Conservation (phyloP, 306 rosid species). For the Hippophae gyantsensis region DNA sequence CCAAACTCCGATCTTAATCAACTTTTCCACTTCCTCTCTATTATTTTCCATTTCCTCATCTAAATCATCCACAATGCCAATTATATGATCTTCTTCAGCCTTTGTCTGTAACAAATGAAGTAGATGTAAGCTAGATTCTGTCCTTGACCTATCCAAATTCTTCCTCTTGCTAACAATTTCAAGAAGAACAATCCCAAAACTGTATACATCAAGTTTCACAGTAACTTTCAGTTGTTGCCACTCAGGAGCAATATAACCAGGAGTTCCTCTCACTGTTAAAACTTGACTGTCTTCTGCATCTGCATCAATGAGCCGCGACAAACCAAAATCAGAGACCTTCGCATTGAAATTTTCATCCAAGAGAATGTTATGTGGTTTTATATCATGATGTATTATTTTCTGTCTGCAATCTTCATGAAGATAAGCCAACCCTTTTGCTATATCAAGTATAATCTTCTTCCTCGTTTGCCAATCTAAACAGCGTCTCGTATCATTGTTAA, state of each 20-base stretch:
- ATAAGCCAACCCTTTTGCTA: constrained; percentile 22
- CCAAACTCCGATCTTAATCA: constrained; percentile 17
- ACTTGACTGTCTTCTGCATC: constrained; percentile 11
- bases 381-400: constrained; percentile 12
- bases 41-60: constrained; percentile 9
- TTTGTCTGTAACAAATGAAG: constrained; percentile 12
- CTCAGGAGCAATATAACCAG: constrained; percentile 16
- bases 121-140: constrained; percentile 6
- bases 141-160: not conserved
- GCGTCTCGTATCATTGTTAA: not conserved
- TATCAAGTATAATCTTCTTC: constrained; percentile 14
- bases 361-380: constrained; percentile 15
- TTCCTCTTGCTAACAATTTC: constrained; percentile 10
- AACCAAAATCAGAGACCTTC: constrained; percentile 13
- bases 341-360: constrained; percentile 18
- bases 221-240: constrained; percentile 13
- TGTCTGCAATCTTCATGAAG: constrained; percentile 21
- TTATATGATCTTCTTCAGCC: constrained; percentile 2
- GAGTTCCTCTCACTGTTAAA: constrained; percentile 16
- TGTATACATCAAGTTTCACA: constrained; percentile 9
- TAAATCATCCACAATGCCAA: constrained; percentile 11
- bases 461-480: constrained; percentile 12
- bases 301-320: constrained; percentile 3
- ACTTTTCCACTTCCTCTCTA: constrained; percentile 12
- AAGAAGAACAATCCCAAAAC: constrained; percentile 17